Conservation (phyloP, 2,329 filamentous ascomycete species). For the Aspergillus sp. region DNA sequence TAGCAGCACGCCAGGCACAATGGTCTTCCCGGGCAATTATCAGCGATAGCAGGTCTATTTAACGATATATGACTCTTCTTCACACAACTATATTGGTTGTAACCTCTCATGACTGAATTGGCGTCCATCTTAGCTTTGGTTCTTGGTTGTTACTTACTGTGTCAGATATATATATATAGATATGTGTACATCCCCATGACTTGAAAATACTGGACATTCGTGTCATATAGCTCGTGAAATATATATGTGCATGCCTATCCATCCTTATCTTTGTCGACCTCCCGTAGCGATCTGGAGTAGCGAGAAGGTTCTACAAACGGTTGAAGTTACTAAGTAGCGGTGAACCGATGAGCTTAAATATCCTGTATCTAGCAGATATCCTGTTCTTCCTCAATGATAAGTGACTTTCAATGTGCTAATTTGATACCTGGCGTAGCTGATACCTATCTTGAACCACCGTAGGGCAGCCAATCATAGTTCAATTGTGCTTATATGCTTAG, state of each 20-base stretch:
- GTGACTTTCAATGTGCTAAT: no score
- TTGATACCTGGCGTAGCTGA: no score
- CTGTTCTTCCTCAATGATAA: no score
- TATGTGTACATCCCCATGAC: constrained; percentile 1
- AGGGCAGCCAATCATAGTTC: no score
- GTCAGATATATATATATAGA: not conserved
- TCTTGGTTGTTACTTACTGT: not conserved
- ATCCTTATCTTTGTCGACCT: no score
- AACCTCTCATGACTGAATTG: not conserved
- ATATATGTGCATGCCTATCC: not conserved
- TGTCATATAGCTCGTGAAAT: not conserved
- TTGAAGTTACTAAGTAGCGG: no score
- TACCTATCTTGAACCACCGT: no score
- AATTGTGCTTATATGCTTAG: no score
- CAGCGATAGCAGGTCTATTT: constrained; percentile 11
- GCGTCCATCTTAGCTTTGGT: not conserved
- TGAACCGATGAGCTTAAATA: no score
- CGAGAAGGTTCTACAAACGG: no score
- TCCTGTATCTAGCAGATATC: no score
- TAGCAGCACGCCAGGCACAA: constrained; percentile 4
- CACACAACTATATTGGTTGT: not conserved
- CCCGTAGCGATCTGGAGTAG: no score
- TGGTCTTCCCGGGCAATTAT: constrained; percentile 21
- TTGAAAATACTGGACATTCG: not conserved
- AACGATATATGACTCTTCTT: not conserved